Conservation (phyloP, 78 protist genomes). For the Protostelium mycophagum region DNA sequence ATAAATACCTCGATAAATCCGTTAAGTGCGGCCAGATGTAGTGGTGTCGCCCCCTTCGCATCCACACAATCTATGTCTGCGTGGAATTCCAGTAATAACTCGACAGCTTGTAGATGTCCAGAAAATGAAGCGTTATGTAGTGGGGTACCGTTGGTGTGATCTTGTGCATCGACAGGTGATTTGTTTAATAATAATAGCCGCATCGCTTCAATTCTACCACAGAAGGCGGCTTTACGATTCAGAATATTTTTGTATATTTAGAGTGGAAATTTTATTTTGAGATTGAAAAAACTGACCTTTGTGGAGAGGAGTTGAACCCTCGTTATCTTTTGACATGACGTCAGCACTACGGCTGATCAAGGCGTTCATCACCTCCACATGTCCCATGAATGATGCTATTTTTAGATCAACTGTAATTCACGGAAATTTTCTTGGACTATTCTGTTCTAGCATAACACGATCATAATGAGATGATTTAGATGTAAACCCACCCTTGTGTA, state of each 20-base stretch:
- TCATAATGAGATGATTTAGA: no score
- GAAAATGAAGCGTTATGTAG: constrained; percentile 56
- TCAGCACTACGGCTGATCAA: constrained; percentile 36
- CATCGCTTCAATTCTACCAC: constrained; percentile 10
- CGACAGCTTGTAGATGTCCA: constrained; percentile 28
- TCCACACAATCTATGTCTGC: constrained; percentile 43
- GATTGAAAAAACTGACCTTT: constrained; percentile 1
- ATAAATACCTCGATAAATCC: constrained; percentile 46
- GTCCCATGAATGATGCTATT: constrained; percentile 33
- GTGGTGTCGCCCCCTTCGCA: constrained; percentile 47
- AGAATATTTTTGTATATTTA: no score
- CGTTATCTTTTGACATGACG: constrained; percentile 23
- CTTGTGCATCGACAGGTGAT: constrained; percentile 41
- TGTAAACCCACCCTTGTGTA: constrained; percentile 51
- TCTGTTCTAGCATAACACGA: no score
- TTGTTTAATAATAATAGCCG: constrained; percentile 25
- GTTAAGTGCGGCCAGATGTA: constrained; percentile 68
- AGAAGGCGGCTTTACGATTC: constrained; percentile 62
- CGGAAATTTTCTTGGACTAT: no score
- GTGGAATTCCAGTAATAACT: constrained; percentile 30
- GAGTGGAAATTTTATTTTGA: not conserved
- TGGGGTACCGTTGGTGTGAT: constrained; percentile 53
- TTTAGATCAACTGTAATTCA: no score
- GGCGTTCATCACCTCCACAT: constrained; percentile 18
- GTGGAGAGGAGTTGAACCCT: constrained; percentile 68